phyloP scores from a whole-genome alignment of 495 filamentous ascomycete species.

The Stereocaulon alpinum region DNA sequence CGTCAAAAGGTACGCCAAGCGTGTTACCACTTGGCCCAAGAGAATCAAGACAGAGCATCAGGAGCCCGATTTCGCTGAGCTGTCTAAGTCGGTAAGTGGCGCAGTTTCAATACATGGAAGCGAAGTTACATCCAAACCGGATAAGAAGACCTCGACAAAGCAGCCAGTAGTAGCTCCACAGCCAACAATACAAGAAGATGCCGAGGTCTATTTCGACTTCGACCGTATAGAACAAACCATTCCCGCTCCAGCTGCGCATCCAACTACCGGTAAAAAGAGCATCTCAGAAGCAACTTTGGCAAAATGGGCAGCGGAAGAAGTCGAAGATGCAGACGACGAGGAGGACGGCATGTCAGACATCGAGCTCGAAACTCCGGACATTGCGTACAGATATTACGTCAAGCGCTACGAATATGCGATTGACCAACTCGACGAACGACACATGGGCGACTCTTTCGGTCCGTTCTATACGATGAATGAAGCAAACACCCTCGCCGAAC shows the following conservation, averaged over 20 bases:
- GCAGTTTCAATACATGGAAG: too few species aligned
- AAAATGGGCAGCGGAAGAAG: neutral
- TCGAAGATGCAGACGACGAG: neutral
- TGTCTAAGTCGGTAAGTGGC: too few species aligned
- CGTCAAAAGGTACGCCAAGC: neutral
- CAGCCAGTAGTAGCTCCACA: neutral
- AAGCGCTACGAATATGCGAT: neutral
- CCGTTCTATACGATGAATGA: neutral
- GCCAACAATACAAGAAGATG: neutral
- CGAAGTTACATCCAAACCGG: too few species aligned
- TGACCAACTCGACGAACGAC: neutral
- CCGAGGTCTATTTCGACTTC: neutral
- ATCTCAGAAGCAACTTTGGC: constrained; percentile 6
- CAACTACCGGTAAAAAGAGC: neutral
- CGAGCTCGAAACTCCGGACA: neutral
- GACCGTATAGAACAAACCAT: neutral
- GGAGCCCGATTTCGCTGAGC: too few species aligned
- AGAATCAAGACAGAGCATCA: neutral
- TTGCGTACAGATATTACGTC: neutral
- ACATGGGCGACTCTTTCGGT: neutral
- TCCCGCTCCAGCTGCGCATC: neutral
- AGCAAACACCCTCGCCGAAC: neutral
- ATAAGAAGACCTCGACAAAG: too few species aligned
- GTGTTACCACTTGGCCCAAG: neutral
- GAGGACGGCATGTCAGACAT: neutral